A percentile compares a stretch with the other conserved stretches of the same genome.
These are phyloP conservation scores for Trichoderma lentiforme DNA, from an alignment of 2,329 filamentous ascomycete genomes.

Conservation along the genomic window DNA sequence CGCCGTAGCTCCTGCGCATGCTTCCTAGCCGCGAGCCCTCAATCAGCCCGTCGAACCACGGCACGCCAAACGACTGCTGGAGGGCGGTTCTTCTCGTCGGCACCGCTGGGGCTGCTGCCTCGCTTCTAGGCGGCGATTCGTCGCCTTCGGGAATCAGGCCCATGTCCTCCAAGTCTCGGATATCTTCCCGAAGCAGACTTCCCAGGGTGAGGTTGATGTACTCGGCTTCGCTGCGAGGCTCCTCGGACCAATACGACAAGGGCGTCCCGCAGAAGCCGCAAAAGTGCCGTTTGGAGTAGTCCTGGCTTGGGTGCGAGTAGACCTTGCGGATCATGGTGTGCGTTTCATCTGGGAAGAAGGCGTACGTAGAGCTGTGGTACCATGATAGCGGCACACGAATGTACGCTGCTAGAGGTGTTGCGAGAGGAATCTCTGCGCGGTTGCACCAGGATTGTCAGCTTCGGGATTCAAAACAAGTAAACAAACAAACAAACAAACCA, in stretches of 20 bases:
- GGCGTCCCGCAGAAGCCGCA: conserved; percentile 91
- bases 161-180: conserved; percentile 69
- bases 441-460: neutral
- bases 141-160: conserved; percentile 61
- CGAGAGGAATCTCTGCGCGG: conserved; percentile 61
- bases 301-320: conserved; percentile 59
- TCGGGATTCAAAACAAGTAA: neutral
- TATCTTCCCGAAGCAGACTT: conserved; percentile 67
- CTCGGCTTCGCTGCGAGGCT: conserved; percentile 65
- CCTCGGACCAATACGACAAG: conserved; percentile 78
- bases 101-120: conserved; percentile 18
- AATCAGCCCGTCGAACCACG: conserved; percentile 83
- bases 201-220: conserved; percentile 81
- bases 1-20: conserved; percentile 59
- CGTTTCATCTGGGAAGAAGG: conserved; percentile 76
- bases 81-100: conserved; percentile 31
- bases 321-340: conserved; percentile 62
- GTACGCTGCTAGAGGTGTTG: conserved; percentile 73
- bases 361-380: conserved; percentile 73
- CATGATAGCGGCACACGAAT: conserved; percentile 77
- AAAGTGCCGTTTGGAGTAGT: conserved; percentile 69
- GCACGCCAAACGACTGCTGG: conserved; percentile 65
- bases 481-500: neutral
- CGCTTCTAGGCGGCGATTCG: conserved; percentile 26
- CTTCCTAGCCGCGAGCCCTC: conserved; percentile 70